Evolutionary conservation across 2,329 filamentous ascomycete genomes (phyloP).

Genomic region (Tricladium varicosporioides): DNA sequence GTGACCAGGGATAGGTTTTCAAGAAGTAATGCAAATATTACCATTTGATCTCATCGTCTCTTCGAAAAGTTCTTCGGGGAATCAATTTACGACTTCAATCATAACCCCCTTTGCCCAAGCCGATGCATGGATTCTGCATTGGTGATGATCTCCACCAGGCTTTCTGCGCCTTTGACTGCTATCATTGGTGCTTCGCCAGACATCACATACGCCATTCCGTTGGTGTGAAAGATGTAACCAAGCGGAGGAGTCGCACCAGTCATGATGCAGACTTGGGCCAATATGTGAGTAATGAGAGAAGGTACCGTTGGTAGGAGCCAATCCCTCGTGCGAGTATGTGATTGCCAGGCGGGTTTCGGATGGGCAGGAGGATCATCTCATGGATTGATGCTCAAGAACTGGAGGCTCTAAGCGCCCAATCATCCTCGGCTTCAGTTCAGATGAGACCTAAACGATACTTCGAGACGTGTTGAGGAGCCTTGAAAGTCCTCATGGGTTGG

Average conservation of each 20-base stretch:
- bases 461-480: background rate
- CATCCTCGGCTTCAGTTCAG: background rate
- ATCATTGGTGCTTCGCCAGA: slow-evolving; percentile 1
- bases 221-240: background rate
- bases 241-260: too few relatives aligned
- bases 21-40: background rate
- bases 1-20: background rate
- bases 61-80: background rate
- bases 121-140: background rate
- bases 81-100: background rate
- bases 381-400: background rate
- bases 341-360: background rate
- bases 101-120: background rate
- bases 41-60: background rate
- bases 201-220: background rate
- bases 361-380: background rate
- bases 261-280: background rate
- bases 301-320: background rate
- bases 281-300: slow-evolving; percentile 1
- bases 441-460: background rate
- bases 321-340: background rate
- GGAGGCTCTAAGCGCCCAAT: slow-evolving; percentile 1
- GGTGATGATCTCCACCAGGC: slow-evolving; percentile 2
- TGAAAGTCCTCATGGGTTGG: too few relatives aligned
- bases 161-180: background rate